Conservation (phyloP, 2,329 filamentous ascomycete genomes). For the Fusarium miscanthi region DNA sequence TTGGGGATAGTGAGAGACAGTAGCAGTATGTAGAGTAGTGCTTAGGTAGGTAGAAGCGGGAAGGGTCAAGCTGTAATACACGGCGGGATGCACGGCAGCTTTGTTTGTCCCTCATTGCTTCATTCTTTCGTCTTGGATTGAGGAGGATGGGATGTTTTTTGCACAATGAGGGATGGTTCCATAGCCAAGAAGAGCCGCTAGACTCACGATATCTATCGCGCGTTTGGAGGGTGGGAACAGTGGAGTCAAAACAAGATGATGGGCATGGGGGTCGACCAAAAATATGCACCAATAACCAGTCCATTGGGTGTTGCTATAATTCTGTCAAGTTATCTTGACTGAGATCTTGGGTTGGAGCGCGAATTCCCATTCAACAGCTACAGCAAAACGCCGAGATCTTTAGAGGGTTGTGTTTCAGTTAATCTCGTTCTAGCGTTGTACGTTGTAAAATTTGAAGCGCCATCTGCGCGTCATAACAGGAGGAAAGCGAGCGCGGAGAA, state of each 20-base stretch:
- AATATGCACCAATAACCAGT: neutral
- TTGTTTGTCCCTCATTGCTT: neutral
- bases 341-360: conserved; percentile 20
- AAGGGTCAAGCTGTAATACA: conserved; percentile 9
- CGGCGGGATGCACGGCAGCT: conserved; percentile 13
- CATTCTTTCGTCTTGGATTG: conserved; percentile 4
- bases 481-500: neutral
- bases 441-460: conserved; percentile 5
- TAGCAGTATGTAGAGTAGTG: neutral
- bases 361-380: conserved; percentile 18
- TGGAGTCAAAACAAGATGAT: conserved; percentile 38
- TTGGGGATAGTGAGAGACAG: neutral
- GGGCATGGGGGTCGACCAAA: conserved; percentile 22
- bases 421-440: conserved; percentile 25
- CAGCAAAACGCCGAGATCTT: conserved; percentile 13
- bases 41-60: neutral
- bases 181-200: conserved; percentile 24
- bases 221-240: conserved; percentile 31
- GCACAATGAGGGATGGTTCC: conserved; percentile 26
- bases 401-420: conserved; percentile 18
- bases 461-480: conserved; percentile 1
- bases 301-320: neutral
- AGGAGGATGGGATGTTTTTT: conserved; percentile 1
- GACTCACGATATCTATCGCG: conserved; percentile 33
- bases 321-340: neutral